Conservation (phyloP, 805 yeast genomes). For the Saturnispora sekii region DNA sequence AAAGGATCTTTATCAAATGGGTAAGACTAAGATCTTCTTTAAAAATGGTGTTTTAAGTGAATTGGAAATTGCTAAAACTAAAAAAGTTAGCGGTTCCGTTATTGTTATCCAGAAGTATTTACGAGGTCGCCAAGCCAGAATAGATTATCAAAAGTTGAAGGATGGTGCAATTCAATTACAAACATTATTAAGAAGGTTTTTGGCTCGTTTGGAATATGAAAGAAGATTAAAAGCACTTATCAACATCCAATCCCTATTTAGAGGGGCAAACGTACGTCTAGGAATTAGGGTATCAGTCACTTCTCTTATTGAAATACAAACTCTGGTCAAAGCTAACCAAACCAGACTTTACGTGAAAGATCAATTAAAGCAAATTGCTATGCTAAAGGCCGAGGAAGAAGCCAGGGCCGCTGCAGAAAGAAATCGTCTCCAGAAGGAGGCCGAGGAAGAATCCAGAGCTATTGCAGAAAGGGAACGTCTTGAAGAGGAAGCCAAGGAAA, state of each 20-base stretch:
- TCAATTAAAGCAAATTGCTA: slow-evolving; percentile 61
- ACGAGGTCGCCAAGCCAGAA: slow-evolving; percentile 53
- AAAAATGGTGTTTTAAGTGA: slow-evolving; percentile 94
- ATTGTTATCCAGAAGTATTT: slow-evolving; percentile 79
- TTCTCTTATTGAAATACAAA: slow-evolving; percentile 35
- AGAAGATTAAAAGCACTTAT: slow-evolving; percentile 25
- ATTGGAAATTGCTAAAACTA: slow-evolving; percentile 74
- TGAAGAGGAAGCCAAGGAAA: background rate
- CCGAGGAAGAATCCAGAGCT: slow-evolving; percentile 17
- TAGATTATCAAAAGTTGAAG: slow-evolving; percentile 44
- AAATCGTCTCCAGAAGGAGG: no score
- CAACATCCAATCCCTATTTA: slow-evolving; percentile 36
- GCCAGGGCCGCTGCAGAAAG: slow-evolving; percentile 75
- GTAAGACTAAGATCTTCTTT: slow-evolving; percentile 88
- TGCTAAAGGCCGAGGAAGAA: slow-evolving; percentile 79
- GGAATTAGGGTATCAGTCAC: slow-evolving; percentile 24
- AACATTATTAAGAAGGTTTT: slow-evolving; percentile 48
- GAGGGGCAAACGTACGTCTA: slow-evolving; percentile 43
- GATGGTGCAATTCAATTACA: slow-evolving; percentile 50
- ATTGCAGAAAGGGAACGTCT: slow-evolving; percentile 6
- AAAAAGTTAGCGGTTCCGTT: slow-evolving; percentile 67
- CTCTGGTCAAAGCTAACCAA: slow-evolving; percentile 37
- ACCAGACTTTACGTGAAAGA: slow-evolving; percentile 47
- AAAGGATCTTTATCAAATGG: slow-evolving; percentile 68
- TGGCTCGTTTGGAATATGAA: slow-evolving; percentile 44